These are phyloP conservation scores for Phytophthora lateralis DNA, from an alignment of 352 stramenopile genomes.

Conservation along the genomic window DNA sequence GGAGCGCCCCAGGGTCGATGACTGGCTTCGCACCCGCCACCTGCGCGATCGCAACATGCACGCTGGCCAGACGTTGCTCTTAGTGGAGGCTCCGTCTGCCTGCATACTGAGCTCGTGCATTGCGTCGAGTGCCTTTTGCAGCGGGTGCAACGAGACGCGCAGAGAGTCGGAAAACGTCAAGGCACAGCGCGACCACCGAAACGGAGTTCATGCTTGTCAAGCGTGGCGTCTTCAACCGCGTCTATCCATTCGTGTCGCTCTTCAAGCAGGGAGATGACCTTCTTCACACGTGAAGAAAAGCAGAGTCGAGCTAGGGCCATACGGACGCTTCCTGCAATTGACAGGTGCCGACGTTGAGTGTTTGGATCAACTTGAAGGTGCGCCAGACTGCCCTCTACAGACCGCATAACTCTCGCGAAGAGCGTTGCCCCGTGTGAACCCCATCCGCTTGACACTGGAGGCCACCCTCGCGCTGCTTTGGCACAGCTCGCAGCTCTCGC, in stretches of 20 bases:
- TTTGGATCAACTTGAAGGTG: background rate
- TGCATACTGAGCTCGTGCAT: background rate
- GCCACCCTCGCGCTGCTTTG: conserved; percentile 5
- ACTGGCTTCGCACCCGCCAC: conserved; percentile 16
- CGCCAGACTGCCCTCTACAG: conserved; percentile 4
- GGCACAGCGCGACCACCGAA: conserved; percentile 15
- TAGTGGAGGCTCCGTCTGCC: conserved; percentile 15
- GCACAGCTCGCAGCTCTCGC: background rate
- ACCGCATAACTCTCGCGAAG: conserved; percentile 1
- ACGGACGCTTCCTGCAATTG: too few relatives aligned
- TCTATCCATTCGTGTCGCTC: conserved; percentile 14
- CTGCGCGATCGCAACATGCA: conserved; percentile 19
- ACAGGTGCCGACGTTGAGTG: too few relatives aligned
- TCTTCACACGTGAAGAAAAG: too few relatives aligned
- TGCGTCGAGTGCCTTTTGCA: conserved; percentile 1
- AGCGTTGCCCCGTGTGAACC: conserved; percentile 7
- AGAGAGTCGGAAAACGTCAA: background rate
- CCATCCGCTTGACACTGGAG: conserved; percentile 14
- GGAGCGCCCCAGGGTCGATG: conserved; percentile 1
- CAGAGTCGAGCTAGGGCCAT: too few relatives aligned
- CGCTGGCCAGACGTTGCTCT: conserved; percentile 13
- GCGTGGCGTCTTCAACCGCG: conserved; percentile 3
- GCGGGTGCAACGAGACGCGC: background rate
- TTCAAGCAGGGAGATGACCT: conserved; percentile 2
- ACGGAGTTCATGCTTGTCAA: conserved; percentile 7